phyloP scores from a whole-genome alignment of 2,329 filamentous ascomycete species.

The Myriosclerotinia curreyana region DNA sequence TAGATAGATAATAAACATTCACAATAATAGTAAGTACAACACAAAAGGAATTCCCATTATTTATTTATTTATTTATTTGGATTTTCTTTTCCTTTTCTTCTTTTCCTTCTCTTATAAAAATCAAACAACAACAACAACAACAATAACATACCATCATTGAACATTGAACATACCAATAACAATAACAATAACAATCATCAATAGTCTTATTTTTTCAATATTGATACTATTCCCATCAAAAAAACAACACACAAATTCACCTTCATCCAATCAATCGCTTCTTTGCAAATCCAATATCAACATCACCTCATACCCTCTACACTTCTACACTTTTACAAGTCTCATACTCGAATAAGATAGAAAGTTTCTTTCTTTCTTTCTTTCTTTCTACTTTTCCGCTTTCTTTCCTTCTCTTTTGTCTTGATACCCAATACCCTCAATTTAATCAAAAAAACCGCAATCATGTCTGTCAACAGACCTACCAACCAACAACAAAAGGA shows the following conservation, averaged over 20 bases:
- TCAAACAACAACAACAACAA: no score
- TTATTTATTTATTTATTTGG: no score
- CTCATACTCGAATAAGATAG: not conserved
- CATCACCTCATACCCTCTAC: constrained; percentile 17
- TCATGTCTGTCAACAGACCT: constrained; percentile 37
- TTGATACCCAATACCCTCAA: constrained; percentile 27
- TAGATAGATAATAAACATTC: no score
- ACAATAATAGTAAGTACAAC: no score
- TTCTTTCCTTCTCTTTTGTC: constrained; percentile 22
- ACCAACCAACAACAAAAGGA: constrained; percentile 36
- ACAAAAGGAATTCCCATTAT: not conserved
- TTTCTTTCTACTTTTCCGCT: not conserved
- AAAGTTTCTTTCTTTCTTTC: not conserved
- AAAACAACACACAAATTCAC: not conserved
- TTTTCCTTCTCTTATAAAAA: no score
- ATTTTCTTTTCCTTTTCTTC: not conserved
- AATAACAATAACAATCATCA: no score
- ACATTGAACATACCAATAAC: not conserved
- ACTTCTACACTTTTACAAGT: not conserved
- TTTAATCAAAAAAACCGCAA: constrained; percentile 19
- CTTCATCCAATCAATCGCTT: not conserved
- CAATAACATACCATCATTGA: not conserved
- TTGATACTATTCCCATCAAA: not conserved
- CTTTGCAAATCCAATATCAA: not conserved
- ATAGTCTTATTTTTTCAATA: not conserved